Conservation (phyloP, 306 rosid genomes). For the Malus domestica region DNA sequence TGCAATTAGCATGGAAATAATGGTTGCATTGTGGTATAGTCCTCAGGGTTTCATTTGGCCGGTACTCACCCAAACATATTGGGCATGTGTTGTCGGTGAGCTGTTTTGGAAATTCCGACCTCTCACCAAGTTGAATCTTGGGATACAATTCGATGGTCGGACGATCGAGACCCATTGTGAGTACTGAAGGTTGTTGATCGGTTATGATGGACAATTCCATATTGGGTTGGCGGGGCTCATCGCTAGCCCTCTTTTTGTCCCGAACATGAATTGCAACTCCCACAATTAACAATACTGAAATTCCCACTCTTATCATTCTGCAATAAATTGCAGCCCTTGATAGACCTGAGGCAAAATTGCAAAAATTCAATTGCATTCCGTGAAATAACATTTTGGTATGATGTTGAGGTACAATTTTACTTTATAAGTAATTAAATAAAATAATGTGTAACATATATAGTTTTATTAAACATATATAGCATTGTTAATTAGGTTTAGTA, state of each 20-base stretch:
- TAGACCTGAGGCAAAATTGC: no score
- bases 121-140: not conserved
- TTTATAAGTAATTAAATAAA: no score
- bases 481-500: no score
- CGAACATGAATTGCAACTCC: no score
- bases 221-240: not conserved
- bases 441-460: no score
- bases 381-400: no score
- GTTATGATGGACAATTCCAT: not conserved
- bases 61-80: not conserved
- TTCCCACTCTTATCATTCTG: not conserved
- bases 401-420: no score
- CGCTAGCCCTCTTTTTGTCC: no score
- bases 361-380: no score
- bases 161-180: not conserved
- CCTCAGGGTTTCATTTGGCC: constrained; percentile 30
- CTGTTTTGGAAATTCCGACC: not conserved
- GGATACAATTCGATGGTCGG: not conserved
- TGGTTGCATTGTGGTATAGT: constrained; percentile 41
- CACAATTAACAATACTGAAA: not conserved
- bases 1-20: constrained; percentile 35
- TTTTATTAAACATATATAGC: no score
- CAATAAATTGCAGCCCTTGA: no score
- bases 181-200: not conserved
- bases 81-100: not conserved